Evolutionary conservation across 805 yeast species (phyloP), one percentile per base, ranked within the genome.

Genomic region (Metschnikowia similis): DNA sequence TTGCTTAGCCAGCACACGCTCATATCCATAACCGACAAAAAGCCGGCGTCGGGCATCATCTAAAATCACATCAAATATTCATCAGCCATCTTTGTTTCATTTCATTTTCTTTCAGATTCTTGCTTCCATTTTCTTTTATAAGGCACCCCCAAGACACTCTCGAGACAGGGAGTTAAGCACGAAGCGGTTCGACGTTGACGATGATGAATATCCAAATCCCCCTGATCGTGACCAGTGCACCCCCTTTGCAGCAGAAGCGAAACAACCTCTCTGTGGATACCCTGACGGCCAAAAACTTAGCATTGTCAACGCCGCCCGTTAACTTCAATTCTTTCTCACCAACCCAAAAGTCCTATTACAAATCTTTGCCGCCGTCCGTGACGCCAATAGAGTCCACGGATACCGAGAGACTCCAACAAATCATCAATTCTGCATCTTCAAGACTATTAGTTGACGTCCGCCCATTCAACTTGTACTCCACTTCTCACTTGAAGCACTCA

Each of bases 391-490:
- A 51, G 11, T 51, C 58, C 11, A 14, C 41, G 8, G 54, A 50
- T 35, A 32, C 48, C 16, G 48, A 43, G 5, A 48, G 35, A 6
- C 36, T 56, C n/a, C 13, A 41, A 8, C 43, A 9, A 3, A 48
- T 48, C 38, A 35, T 49, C 11, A 30, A 35, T 5, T 16, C 41
- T 13, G 26, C 40, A 5, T 13, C 37, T 6, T 35, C 51, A 13
- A 16, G 34, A 4, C 49, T 67, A 8, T 55, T 70, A 16, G 52
- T 74, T 37, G 79, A 75, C 52, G 66, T 67, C 17, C 60, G 80
- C 21, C 72, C 76, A 4, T 74, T 63, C 58, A 72, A 72, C 50
- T 47, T 59, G 27, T 75, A 63, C 56, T 58, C 66, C 17, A 50
- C 56, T 8, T 57, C 67, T 29, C 67, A 70, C 47, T 48, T 75